Evolutionary conservation across 768 basidiomycete species (phyloP).

Genomic region (Brasilioporus rufonigricans): DNA sequence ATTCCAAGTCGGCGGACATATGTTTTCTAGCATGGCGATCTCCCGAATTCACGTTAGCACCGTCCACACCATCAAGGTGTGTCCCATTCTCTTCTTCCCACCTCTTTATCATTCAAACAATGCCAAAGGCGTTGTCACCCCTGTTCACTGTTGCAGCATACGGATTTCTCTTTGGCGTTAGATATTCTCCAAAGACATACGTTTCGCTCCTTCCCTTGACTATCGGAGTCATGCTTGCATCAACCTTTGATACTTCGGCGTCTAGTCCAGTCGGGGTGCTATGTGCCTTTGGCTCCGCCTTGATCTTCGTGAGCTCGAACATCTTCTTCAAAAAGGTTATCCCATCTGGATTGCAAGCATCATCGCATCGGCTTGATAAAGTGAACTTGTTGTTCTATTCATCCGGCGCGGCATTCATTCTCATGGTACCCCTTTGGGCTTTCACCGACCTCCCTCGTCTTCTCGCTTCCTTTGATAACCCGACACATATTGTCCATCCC

Average conservation of each 20-base stretch:
- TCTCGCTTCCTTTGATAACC: slow-evolving; percentile 42
- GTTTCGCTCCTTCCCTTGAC: slow-evolving; percentile 92
- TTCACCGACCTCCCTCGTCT: slow-evolving; percentile 82
- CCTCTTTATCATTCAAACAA: slow-evolving; percentile 2
- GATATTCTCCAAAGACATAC: slow-evolving; percentile 90
- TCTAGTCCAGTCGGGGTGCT: slow-evolving; percentile 86
- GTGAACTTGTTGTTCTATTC: slow-evolving; percentile 95
- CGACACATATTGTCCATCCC: slow-evolving; percentile 45
- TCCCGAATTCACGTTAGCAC: slow-evolving; percentile 96
- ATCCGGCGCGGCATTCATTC: slow-evolving; percentile 86
- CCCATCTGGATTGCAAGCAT: slow-evolving; percentile 55
- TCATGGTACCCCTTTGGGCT: slow-evolving; percentile 96
- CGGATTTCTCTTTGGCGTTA: slow-evolving; percentile 88
- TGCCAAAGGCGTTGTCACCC: slow-evolving; percentile 83
- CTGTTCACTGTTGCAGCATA: slow-evolving; percentile 97
- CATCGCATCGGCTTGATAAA: slow-evolving; percentile 88
- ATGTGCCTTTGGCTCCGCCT: slow-evolving; percentile 94
- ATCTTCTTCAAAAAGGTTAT: slow-evolving; percentile 99
- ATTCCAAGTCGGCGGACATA: slow-evolving; percentile 97
- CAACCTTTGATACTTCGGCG: slow-evolving; percentile 87
- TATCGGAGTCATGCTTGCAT: slow-evolving; percentile 95
- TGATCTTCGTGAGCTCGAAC: slow-evolving; percentile 97
- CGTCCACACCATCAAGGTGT: slow-evolving; percentile 98
- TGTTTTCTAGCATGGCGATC: slow-evolving; percentile 97
- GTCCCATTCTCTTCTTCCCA: neutral